These are phyloP conservation scores for Penicillium mononematosum DNA, from an alignment of 495 filamentous ascomycete genomes.

Conservation along the genomic window DNA sequence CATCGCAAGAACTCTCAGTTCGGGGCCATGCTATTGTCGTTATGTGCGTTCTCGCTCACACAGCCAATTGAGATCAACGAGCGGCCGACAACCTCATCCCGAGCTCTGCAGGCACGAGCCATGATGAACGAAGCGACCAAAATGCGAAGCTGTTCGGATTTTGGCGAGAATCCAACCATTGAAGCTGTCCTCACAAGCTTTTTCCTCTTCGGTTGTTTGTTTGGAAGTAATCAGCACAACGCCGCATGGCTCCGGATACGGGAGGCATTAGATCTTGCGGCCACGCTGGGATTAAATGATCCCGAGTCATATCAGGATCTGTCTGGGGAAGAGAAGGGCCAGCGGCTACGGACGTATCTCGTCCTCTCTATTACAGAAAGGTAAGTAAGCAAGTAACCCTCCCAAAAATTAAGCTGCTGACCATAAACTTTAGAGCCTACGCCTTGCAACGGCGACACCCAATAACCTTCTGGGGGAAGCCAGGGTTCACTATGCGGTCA, in stretches of 20 bases:
- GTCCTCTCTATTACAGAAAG: conserved; percentile 62
- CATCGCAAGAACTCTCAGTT: conserved; percentile 65
- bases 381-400: conserved; percentile 15
- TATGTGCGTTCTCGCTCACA: conserved; percentile 82
- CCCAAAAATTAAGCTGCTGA: not conserved
- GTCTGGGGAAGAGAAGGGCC: conserved; percentile 45
- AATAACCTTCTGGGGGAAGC: conserved; percentile 40
- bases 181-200: conserved; percentile 74
- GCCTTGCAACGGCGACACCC: conserved; percentile 61
- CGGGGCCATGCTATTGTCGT: conserved; percentile 64
- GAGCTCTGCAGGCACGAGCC: conserved; percentile 53
- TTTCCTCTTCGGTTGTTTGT: conserved; percentile 75
- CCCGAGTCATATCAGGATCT: conserved; percentile 49
- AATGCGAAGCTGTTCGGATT: conserved; percentile 73
- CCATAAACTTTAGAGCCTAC: conserved; percentile 54
- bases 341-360: conserved; percentile 49
- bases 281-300: conserved; percentile 59
- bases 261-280: conserved; percentile 58
- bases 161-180: conserved; percentile 68
- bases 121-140: conserved; percentile 76
- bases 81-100: conserved; percentile 39
- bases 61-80: conserved; percentile 66
- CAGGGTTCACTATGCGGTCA: conserved; percentile 38
- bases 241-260: conserved; percentile 59
- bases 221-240: conserved; percentile 61